Conservation (phyloP, 768 basidiomycete species). For the Pleurotus ostreatus region DNA sequence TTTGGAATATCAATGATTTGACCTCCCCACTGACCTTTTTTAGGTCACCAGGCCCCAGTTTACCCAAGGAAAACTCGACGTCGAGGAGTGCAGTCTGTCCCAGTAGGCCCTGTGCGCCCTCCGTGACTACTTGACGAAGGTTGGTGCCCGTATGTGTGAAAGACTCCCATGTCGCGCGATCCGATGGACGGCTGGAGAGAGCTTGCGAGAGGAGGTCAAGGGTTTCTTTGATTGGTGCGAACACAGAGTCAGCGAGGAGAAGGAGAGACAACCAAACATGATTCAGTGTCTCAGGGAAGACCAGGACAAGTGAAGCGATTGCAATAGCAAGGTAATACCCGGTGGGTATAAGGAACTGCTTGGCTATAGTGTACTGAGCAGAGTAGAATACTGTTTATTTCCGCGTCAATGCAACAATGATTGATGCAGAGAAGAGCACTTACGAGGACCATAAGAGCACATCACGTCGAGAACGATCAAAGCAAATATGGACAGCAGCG, state of each 20-base stretch:
- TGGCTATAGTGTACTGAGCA: conserved; percentile 34
- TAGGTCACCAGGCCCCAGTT: conserved; percentile 37
- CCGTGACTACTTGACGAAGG: conserved; percentile 24
- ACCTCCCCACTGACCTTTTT: conserved; percentile 34
- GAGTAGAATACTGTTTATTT: conserved; percentile 30
- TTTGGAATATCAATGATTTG: conserved; percentile 32
- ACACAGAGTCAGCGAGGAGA: not conserved
- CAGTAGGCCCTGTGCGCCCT: conserved; percentile 26
- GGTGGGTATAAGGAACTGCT: conserved; percentile 35
- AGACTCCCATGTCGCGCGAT: conserved; percentile 27
- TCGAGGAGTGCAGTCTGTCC: conserved; percentile 35
- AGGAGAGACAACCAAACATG: conserved; percentile 16
- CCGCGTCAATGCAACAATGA: not conserved
- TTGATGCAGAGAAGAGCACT: not conserved
- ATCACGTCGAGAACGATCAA: conserved; percentile 41
- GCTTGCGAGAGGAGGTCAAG: conserved; percentile 29
- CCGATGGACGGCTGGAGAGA: conserved; percentile 28
- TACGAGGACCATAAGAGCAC: conserved; percentile 23
- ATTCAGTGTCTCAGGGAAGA: conserved; percentile 42
- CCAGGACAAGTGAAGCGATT: conserved; percentile 28
- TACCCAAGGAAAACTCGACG: conserved; percentile 37
- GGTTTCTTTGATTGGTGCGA: conserved; percentile 25
- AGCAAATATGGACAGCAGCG: conserved; percentile 36
- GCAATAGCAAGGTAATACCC: conserved; percentile 38
- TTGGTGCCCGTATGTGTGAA: conserved; percentile 20